A percentile compares a stretch with the other conserved stretches of the same genome.
phyloP scores from a whole-genome alignment of 2,329 filamentous ascomycete genomes.

The Sarocladiaceae sp. region DNA sequence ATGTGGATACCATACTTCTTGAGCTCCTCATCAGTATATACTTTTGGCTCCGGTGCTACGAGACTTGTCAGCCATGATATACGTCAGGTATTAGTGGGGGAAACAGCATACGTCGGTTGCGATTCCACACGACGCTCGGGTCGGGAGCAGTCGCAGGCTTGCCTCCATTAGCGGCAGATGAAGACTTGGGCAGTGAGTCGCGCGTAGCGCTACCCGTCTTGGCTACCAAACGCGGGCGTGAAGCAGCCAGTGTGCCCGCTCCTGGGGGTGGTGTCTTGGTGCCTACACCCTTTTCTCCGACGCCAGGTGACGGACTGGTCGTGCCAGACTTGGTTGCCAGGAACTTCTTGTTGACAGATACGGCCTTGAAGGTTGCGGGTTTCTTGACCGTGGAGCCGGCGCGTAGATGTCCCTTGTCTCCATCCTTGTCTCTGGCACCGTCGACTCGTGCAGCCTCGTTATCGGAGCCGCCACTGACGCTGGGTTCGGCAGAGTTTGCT shows the following conservation, averaged over 20 bases:
- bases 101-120: slow-evolving; percentile 64
- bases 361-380: slow-evolving; percentile 72
- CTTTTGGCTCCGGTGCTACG: slow-evolving; percentile 66
- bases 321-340: slow-evolving; percentile 61
- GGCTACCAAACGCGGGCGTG: slow-evolving; percentile 67
- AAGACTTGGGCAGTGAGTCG: slow-evolving; percentile 40
- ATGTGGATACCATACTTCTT: slow-evolving; percentile 84
- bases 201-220: slow-evolving; percentile 61
- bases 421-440: slow-evolving; percentile 46
- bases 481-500: slow-evolving; percentile 58
- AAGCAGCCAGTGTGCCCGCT: slow-evolving; percentile 41
- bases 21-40: slow-evolving; percentile 80
- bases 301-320: slow-evolving; percentile 38
- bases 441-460: slow-evolving; percentile 62
- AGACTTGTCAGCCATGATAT: slow-evolving; percentile 12
- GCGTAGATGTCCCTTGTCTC: slow-evolving; percentile 53
- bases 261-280: slow-evolving; percentile 40
- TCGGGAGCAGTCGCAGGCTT: slow-evolving; percentile 60
- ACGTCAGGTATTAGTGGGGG: neutral
- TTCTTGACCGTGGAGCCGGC: slow-evolving; percentile 62
- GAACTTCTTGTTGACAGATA: slow-evolving; percentile 81
- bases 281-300: slow-evolving; percentile 42
- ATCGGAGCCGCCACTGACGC: slow-evolving; percentile 69
- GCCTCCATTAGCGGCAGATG: slow-evolving; percentile 45
- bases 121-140: slow-evolving; percentile 77